Percentiles rank a stretch among this genome's conserved stretches.
Evolutionary conservation across 75 land plant genomes (phyloP).

Genomic region (Picea glauca): DNA sequence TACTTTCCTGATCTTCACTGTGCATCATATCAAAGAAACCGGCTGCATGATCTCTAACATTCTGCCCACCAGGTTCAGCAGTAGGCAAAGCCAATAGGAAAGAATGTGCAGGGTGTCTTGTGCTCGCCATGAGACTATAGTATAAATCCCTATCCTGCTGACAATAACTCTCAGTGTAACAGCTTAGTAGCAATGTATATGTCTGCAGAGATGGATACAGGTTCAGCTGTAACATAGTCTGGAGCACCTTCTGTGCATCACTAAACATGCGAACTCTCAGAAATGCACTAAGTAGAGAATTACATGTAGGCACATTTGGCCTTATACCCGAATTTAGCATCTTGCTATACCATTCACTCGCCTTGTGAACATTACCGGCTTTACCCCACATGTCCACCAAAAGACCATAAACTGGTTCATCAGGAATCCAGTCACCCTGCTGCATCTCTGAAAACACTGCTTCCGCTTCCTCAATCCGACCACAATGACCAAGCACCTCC

Average conservation of each 20-base stretch:
- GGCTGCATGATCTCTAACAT: constrained; percentile 54
- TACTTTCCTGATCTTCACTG: constrained; percentile 89
- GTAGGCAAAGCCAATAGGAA: constrained; percentile 71
- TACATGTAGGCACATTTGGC: constrained; percentile 91
- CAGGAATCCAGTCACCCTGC: constrained; percentile 76
- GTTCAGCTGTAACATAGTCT: constrained; percentile 60
- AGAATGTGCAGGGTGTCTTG: constrained; percentile 79
- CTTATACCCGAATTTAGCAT: constrained; percentile 90
- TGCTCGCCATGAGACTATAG: constrained; percentile 64
- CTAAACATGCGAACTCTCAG: constrained; percentile 54
- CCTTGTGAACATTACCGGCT: constrained; percentile 82
- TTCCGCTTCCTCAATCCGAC: constrained; percentile 87
- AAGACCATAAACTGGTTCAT: constrained; percentile 85
- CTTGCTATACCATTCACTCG: constrained; percentile 70
- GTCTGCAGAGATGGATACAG: constrained; percentile 83
- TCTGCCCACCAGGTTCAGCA: constrained; percentile 62
- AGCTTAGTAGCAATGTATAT: constrained; percentile 80
- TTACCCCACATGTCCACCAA: constrained; percentile 97
- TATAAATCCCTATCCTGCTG: constrained; percentile 41
- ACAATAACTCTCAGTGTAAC: constrained; percentile 59
- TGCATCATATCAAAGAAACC: constrained; percentile 80
- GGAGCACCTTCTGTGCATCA: constrained; percentile 57
- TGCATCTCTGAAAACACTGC: constrained; percentile 75
- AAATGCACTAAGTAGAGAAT: constrained; percentile 88
- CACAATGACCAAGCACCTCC: constrained; percentile 94